Percentiles rank a stretch among this genome's conserved stretches.
Conservation (phyloP, 2,329 filamentous ascomycete species). For the Pseudogymnoascus sp. region DNA sequence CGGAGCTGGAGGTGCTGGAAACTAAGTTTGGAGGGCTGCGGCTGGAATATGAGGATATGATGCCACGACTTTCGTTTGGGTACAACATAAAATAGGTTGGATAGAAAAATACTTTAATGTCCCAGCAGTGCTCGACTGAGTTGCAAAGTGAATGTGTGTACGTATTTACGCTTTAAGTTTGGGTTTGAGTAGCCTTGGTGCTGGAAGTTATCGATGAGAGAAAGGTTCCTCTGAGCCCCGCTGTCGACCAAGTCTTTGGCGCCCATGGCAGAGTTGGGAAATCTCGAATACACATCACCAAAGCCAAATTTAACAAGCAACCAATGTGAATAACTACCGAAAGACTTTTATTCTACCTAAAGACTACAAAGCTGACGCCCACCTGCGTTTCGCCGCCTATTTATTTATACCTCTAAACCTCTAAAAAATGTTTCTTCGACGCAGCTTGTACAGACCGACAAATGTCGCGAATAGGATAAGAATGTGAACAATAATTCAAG, state of each 20-base stretch:
- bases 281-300: not conserved
- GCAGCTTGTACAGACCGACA: not conserved
- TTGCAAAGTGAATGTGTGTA: not conserved
- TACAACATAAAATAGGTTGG: not conserved
- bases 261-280: not conserved
- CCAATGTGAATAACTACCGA: not conserved
- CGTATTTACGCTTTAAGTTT: not conserved
- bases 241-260: not conserved
- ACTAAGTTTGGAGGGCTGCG: not conserved
- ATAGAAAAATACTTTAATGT: slow-evolving; percentile 6
- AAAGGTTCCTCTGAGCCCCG: not conserved
- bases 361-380: not conserved
- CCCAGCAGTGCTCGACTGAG: not conserved
- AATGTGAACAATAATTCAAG: not conserved
- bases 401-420: not conserved
- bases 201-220: not conserved
- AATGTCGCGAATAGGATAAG: not conserved
- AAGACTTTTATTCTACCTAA: not conserved
- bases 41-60: slow-evolving; percentile 5
- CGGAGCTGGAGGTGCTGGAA: slow-evolving; percentile 24
- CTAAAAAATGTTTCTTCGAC: not conserved
- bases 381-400: not conserved
- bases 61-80: slow-evolving; percentile 7
- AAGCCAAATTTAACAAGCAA: not conserved
- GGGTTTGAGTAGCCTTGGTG: not conserved